Evolutionary conservation across 805 yeast genomes (phyloP), one percentile per base, ranked within the genome.

Genomic region (Lipomyces mesembrius): DNA sequence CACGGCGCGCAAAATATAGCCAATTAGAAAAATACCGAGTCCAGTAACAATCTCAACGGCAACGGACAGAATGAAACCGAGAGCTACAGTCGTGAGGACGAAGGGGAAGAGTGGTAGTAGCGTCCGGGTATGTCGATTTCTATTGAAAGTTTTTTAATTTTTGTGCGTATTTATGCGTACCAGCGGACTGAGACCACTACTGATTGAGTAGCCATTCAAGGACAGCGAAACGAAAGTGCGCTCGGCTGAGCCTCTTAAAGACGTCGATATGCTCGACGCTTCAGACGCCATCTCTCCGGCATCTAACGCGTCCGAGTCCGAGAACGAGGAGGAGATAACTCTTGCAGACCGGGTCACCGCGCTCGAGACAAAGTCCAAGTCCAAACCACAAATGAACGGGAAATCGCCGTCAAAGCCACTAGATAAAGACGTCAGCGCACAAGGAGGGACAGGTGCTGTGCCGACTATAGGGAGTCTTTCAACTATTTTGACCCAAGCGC

Each of bases 401-500:
- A 20, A 39, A 11, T 43, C 37, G 2, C 17, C 56, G 14, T 52
- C 58, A 17, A 22, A 20, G n/a, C 29, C 17, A 25, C 34, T 17
- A 12, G 34, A 12, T 12, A 46, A 35, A 6, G 56, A 59, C 46
- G 60, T 34, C 55, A 35, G 20, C 25, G 25, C 39, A 2, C 9
- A 22, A 39, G 32, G 54, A 39, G 35, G 12, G 11, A n/a, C 35
- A 0, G 32, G 32, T 27, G 46, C 49, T 64, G 85, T 76, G 37
- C 67, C 87, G 25, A 84, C 87, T 8, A 85, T 90, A 4, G 96
- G 95, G 61, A 87, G 97, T 1, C 84, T 93, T 67, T 86, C 97
- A 1, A 87, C 90, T 0, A 86, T 95, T n/a, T 82, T 95, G 57
- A 82, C 93, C 14, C 99, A 95, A 79, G 94, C 99, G 0, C 82